phyloP scores from a whole-genome alignment of 139 green algal species.

The Picochlorum sp. region DNA sequence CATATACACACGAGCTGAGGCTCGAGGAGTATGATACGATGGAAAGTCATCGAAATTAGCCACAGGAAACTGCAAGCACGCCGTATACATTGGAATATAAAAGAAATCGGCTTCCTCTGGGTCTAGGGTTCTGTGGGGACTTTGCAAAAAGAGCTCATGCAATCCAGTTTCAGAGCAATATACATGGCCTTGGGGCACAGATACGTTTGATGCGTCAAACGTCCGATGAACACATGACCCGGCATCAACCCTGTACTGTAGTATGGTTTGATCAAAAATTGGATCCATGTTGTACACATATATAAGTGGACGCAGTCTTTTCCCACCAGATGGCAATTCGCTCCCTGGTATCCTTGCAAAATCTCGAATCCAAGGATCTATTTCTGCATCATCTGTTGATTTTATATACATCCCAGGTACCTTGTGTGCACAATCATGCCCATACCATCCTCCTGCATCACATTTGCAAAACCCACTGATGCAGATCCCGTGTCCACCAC shows the following conservation, averaged over 20 bases:
- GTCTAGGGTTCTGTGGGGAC: constrained; percentile 39
- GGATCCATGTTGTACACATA: constrained; percentile 47
- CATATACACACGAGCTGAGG: neutral
- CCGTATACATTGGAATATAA: constrained; percentile 40
- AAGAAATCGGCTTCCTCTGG: constrained; percentile 55
- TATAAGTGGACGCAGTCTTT: constrained; percentile 34
- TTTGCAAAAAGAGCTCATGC: constrained; percentile 51
- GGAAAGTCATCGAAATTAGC: constrained; percentile 30
- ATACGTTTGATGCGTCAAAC: constrained; percentile 12
- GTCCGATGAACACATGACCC: constrained; percentile 10
- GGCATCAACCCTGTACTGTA: constrained; percentile 30
- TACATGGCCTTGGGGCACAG: constrained; percentile 4
- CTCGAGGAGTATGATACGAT: constrained; percentile 12
- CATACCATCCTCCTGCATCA: constrained; percentile 37
- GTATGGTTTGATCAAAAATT: constrained; percentile 30
- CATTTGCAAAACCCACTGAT: constrained; percentile 49
- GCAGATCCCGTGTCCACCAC: constrained; percentile 36
- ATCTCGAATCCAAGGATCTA: neutral
- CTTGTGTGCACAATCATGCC: constrained; percentile 38
- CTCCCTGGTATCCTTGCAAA: constrained; percentile 1
- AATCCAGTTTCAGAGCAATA: constrained; percentile 39
- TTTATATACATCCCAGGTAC: constrained; percentile 7
- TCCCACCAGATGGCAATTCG: neutral
- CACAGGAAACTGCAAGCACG: constrained; percentile 39
- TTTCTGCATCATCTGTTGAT: too few relatives aligned